A percentile compares a stretch with the other conserved stretches of the same genome.
These are phyloP conservation scores for Antarctomyces pellizariae DNA, from an alignment of 495 filamentous ascomycete genomes.

Conservation along the genomic window DNA sequence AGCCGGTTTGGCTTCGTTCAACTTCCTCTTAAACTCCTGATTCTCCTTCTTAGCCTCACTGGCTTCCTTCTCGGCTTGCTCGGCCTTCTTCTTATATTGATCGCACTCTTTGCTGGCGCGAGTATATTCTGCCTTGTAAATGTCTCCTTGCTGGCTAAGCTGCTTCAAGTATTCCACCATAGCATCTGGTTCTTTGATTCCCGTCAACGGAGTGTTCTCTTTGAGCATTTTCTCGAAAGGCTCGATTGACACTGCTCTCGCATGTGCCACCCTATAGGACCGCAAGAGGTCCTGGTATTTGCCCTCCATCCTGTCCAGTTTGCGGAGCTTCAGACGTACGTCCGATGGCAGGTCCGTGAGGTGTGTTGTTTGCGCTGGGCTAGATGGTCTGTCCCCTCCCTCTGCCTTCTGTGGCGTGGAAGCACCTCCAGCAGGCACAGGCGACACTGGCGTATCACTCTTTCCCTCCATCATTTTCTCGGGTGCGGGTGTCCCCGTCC, in stretches of 20 bases:
- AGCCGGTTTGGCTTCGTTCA: slow-evolving; percentile 8
- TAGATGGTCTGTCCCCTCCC: slow-evolving; percentile 7
- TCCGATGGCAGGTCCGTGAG: slow-evolving; percentile 43
- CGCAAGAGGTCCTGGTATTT: slow-evolving; percentile 75
- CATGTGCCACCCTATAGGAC: slow-evolving; percentile 77
- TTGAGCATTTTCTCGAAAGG: slow-evolving; percentile 75
- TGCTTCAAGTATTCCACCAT: slow-evolving; percentile 89
- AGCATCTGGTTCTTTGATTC: slow-evolving; percentile 63
- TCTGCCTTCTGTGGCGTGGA: slow-evolving; percentile 12
- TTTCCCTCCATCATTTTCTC: slow-evolving; percentile 14
- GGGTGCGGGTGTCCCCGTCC: slow-evolving; percentile 28
- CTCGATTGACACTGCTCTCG: slow-evolving; percentile 63
- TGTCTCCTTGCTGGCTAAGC: slow-evolving; percentile 60
- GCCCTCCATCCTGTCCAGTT: slow-evolving; percentile 66
- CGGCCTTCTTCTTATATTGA: slow-evolving; percentile 48
- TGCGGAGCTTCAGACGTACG: slow-evolving; percentile 42
- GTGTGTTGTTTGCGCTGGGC: slow-evolving; percentile 1
- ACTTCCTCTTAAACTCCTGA: slow-evolving; percentile 5
- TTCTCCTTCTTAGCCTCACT: slow-evolving; percentile 11
- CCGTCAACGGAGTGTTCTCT: slow-evolving; percentile 76
- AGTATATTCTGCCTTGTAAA: slow-evolving; percentile 85
- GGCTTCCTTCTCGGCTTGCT: slow-evolving; percentile 37
- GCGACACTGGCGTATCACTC: slow-evolving; percentile 10
- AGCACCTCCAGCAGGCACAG: slow-evolving; percentile 13
- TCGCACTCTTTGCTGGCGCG: slow-evolving; percentile 64